A percentile compares a stretch with the other conserved stretches of the same genome.
phyloP scores from a whole-genome alignment of 1,284 basidiomycete genomes.

The Lignosus rhinocerotis region DNA sequence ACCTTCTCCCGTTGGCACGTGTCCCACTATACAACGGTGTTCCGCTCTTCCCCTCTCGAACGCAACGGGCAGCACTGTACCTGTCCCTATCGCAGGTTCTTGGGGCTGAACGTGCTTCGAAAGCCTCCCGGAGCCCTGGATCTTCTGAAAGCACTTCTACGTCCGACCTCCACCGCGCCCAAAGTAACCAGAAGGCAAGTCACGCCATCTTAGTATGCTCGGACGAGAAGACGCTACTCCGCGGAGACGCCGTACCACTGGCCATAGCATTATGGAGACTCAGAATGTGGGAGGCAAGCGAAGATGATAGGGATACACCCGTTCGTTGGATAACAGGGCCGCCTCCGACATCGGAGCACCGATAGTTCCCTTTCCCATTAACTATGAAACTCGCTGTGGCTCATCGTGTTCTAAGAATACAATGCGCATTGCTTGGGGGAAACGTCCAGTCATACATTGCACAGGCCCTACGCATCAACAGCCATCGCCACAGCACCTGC shows the following conservation, averaged over 20 bases:
- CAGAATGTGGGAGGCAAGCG: slow-evolving; percentile 65
- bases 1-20: slow-evolving; percentile 41
- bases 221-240: slow-evolving; percentile 43
- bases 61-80: slow-evolving; percentile 60
- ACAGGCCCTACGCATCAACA: slow-evolving; percentile 52
- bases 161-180: slow-evolving; percentile 9
- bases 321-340: slow-evolving; percentile 8
- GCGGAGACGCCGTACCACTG: slow-evolving; percentile 60
- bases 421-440: slow-evolving; percentile 7
- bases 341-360: background rate
- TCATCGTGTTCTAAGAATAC: slow-evolving; percentile 16
- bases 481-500: slow-evolving; percentile 59
- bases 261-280: slow-evolving; percentile 75
- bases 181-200: slow-evolving; percentile 49
- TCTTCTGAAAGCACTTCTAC: background rate
- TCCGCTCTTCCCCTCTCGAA: slow-evolving; percentile 56
- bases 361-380: background rate
- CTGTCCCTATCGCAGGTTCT: slow-evolving; percentile 49
- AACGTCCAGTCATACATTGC: slow-evolving; percentile 20
- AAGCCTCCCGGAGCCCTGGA: background rate
- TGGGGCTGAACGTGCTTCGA: slow-evolving; percentile 40
- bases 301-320: slow-evolving; percentile 17
- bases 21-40: slow-evolving; percentile 69
- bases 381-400: background rate
- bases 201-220: slow-evolving; percentile 71